These are phyloP conservation scores for Crucihimalaya himalaica DNA, from an alignment of 345 rosid genomes.

Conservation along the genomic window DNA sequence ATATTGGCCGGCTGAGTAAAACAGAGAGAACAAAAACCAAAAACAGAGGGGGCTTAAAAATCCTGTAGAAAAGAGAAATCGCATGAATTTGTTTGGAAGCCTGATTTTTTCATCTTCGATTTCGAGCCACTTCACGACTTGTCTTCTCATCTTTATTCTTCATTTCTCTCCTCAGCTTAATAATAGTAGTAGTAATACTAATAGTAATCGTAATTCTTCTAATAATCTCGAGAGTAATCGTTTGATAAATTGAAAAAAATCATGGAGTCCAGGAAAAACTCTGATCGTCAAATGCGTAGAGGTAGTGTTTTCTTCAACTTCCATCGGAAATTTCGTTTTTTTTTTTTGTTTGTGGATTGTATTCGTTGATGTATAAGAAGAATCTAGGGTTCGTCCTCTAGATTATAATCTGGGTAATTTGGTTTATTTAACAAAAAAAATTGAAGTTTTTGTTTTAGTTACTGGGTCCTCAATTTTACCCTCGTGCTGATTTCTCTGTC, in stretches of 20 bases:
- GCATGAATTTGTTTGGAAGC: constrained; percentile 98
- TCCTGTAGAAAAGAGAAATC: constrained; percentile 44
- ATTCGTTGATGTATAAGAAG: neutral
- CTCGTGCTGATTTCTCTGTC: constrained; percentile 24
- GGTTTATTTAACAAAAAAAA: too few species aligned
- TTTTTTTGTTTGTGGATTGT: neutral
- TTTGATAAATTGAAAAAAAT: constrained; percentile 25
- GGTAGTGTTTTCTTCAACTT: constrained; percentile 44
- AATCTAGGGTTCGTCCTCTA: neutral
- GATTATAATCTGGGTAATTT: neutral
- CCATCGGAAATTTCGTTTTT: neutral
- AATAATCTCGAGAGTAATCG: constrained; percentile 21
- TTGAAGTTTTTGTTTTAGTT: neutral
- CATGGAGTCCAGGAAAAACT: constrained; percentile 73
- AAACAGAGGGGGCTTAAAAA: neutral
- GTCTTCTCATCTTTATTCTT: constrained; percentile 74
- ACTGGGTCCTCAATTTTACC: neutral
- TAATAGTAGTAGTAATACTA: constrained; percentile 27
- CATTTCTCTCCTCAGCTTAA: constrained; percentile 79
- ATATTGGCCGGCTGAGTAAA: constrained; percentile 6
- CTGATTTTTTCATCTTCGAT: constrained; percentile 60
- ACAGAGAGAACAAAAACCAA: neutral
- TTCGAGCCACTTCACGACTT: constrained; percentile 75
- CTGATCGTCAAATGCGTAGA: constrained; percentile 73
- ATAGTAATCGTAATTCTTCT: constrained; percentile 27